Evolutionary conservation across 75 land plant genomes (phyloP), one percentile per base, ranked within the genome.

Genomic region (Azolla pinnata): DNA sequence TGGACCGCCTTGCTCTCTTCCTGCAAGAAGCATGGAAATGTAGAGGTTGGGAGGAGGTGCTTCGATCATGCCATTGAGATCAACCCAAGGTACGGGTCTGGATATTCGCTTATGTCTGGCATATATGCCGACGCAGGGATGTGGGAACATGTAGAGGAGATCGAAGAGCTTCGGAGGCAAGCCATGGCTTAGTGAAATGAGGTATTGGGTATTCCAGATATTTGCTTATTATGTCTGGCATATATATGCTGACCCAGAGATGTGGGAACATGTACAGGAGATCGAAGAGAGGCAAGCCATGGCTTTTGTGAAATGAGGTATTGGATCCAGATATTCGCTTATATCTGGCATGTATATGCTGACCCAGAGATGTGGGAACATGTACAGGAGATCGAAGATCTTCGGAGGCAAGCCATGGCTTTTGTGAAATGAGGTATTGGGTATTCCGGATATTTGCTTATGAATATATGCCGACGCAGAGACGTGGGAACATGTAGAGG

Each of bases 1-100:
- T 70, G 47, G 73, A 63, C 52, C 14, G 48, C 73, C 10, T 48
- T 70, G 35, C 65, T 70, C 14, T 35, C 60, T 1, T 57, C 66
- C 18, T 70, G 73, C 30, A 57, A 26, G 31, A 57, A 38, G 24
- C 66, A 70, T 57, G 64, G 64, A 24, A 30, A 57, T 46, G 65
- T 62, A 4, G 48, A 54, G 3, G 1, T 61, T 34, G 57, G 57
- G 33, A 29, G 31, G 33, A 21, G 17, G 12, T 45, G 67, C 35
- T 52, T 52, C 27, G 54, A 52, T 25, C 54, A 26, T 4, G 54
- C 54, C 10, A 29, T 52, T 12, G 27, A 52, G 14, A 23, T 52
- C 54, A 27, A 52, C 24, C 54, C 54, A 18, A 24, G 4, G 25
- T 52, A 23, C 27, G 54, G 54, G 2, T 52, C 54, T 1, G 18